These are phyloP conservation scores for Claviceps pusilla DNA, from an alignment of 2,329 filamentous ascomycete genomes.

Conservation along the genomic window DNA sequence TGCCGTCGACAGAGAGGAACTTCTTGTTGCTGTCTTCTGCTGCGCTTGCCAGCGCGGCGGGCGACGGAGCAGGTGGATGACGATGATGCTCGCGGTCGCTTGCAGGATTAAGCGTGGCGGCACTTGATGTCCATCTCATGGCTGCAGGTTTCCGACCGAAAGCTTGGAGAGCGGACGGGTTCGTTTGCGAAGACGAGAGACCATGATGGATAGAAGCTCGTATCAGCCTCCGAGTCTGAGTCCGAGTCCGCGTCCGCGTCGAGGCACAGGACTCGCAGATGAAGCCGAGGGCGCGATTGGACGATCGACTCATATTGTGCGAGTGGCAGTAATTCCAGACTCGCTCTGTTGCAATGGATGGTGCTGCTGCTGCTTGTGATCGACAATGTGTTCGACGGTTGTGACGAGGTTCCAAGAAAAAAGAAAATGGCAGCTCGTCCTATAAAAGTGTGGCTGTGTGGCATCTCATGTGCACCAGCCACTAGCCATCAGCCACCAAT, in stretches of 20 bases:
- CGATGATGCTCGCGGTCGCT: neutral
- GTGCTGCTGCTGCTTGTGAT: neutral
- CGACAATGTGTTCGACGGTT: neutral
- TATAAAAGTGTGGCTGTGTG: neutral
- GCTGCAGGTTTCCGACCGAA: constrained; percentile 2
- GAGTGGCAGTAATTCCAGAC: too few species aligned
- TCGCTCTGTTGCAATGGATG: neutral
- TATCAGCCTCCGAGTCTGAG: constrained; percentile 13
- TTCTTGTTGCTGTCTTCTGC: constrained; percentile 28
- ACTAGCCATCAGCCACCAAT: neutral
- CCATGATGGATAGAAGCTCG: constrained; percentile 13
- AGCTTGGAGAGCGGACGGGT: constrained; percentile 4
- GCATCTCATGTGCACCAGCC: neutral
- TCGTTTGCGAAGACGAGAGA: constrained; percentile 7
- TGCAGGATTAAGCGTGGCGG: constrained; percentile 9
- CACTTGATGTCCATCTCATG: constrained; percentile 15
- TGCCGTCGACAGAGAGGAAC: constrained; percentile 29
- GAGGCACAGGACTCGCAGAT: constrained; percentile 31
- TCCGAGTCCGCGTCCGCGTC: constrained; percentile 15
- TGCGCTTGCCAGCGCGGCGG: constrained; percentile 24
- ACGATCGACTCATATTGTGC: constrained; percentile 10
- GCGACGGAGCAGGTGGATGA: neutral
- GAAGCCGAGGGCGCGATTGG: constrained; percentile 18
- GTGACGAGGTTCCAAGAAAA: neutral
- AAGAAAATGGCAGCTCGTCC: too few species aligned